These are phyloP conservation scores for Cytospora mali DNA, from an alignment of 2,329 filamentous ascomycete genomes.

Conservation along the genomic window DNA sequence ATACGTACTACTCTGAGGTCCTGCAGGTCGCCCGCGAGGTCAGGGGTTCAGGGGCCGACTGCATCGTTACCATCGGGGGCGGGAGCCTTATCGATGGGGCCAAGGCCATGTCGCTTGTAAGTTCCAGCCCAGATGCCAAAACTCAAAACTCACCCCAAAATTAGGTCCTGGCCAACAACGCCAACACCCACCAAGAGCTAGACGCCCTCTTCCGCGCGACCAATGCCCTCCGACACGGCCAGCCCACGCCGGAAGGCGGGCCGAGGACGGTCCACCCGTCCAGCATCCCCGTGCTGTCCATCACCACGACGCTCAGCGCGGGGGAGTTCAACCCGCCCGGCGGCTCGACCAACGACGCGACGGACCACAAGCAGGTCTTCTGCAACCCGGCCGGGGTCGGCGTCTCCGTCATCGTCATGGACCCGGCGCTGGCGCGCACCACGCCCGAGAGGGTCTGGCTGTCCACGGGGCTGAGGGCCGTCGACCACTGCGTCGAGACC, in stretches of 20 bases:
- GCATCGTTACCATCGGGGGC: conserved; percentile 30
- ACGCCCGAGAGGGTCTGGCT: conserved; percentile 54
- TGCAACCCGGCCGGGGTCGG: conserved; percentile 40
- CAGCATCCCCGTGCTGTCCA: conserved; percentile 29
- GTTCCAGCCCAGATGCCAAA: not conserved
- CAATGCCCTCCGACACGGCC: conserved; percentile 2
- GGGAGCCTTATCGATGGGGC: conserved; percentile 31
- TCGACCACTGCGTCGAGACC: conserved; percentile 58
- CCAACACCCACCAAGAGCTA: conserved; percentile 24
- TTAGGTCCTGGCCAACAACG: conserved; percentile 29
- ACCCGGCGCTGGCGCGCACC: conserved; percentile 48
- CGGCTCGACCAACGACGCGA: conserved; percentile 31
- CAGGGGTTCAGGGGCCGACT: conserved; percentile 24
- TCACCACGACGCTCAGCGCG: conserved; percentile 32
- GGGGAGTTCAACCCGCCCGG: conserved; percentile 32
- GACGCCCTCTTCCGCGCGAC: conserved; percentile 24
- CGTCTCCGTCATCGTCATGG: conserved; percentile 52
- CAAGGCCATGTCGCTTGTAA: conserved; percentile 29
- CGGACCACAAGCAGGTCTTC: conserved; percentile 30
- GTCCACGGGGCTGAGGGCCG: conserved; percentile 52
- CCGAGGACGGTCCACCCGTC: conserved; percentile 15
- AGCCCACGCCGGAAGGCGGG: not conserved
- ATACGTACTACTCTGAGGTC: conserved; percentile 31
- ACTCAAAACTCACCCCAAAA: not conserved
- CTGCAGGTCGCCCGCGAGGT: conserved; percentile 25